phyloP scores from a whole-genome alignment of 345 rosid genomes.

The Pistacia atlantica region DNA sequence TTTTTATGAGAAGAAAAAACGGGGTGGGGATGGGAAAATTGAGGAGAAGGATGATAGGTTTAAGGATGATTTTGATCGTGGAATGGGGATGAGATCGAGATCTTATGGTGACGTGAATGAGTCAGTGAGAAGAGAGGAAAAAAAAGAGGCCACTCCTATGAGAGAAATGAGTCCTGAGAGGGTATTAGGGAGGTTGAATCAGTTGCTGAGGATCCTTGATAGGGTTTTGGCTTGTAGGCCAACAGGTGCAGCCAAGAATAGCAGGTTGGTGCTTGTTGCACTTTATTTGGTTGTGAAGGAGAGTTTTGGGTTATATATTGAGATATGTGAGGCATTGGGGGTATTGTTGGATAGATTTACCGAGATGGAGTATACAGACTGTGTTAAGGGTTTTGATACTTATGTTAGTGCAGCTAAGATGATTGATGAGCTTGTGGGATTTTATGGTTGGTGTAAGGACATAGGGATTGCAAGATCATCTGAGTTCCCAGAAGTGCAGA shows the following conservation, averaged over 20 bases:
- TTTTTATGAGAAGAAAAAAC: conserved; percentile 58
- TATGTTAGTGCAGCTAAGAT: conserved; percentile 80
- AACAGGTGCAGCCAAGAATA: conserved; percentile 73
- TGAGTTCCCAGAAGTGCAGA: conserved; percentile 90
- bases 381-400: conserved; percentile 85
- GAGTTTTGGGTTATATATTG: conserved; percentile 79
- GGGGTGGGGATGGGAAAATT: conserved; percentile 39
- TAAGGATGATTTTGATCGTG: conserved; percentile 39
- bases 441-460: conserved; percentile 91
- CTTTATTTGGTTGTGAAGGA: conserved; percentile 77
- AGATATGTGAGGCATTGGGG: conserved; percentile 80
- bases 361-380: conserved; percentile 82
- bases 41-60: conserved; percentile 44
- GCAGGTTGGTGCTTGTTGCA: conserved; percentile 69
- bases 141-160: conserved; percentile 49
- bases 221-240: conserved; percentile 77
- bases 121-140: conserved; percentile 42
- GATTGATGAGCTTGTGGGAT: conserved; percentile 75
- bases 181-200: conserved; percentile 69
- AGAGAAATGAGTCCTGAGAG: conserved; percentile 83
- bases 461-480: conserved; percentile 82
- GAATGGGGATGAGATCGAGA: conserved; percentile 56
- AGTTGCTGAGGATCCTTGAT: conserved; percentile 66
- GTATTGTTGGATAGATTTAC: conserved; percentile 80
- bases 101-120: conserved; percentile 84